Base-by-base conservation (phyloP, 1,139 yeast genomes). In the Taiozyma sp. region DNA sequence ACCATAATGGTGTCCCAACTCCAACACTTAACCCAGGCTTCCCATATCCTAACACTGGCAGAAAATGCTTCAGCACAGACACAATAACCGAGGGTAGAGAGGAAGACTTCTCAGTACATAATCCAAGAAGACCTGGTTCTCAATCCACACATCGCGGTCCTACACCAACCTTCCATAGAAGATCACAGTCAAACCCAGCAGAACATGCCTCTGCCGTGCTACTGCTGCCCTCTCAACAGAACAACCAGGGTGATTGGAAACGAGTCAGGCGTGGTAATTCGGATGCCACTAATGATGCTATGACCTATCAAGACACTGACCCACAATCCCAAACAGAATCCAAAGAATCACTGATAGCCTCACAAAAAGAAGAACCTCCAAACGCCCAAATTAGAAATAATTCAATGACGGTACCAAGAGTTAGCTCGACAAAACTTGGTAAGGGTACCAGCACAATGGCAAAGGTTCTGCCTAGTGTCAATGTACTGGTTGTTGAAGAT, bases 401-500 rank as follows among this genome's bases (percentile, higher is more conserved):
- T 13, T 52, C 45, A 28, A 46, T 13, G 24, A 26, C 42, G 7
- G 19, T 42, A 29, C 52, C 42, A 34, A 24, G 45, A 8, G 34
- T 48, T 6, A 46, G 48, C 42, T 54, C 58, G 4, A 44, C 48
- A 13, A 48, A 44, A 29, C 39, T 50, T 4, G 47, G 42, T 2
- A 47, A 40, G 13, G 55, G 52, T 7, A 46, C 52, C 8, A 47
- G 51, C 35, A 48, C 58, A 4, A 50, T 60, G 58, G 64, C 63
- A 1, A 62, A 61, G 45, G 62, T 72, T 32, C 60, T 72, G 30
- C 97, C 97, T 0, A 88, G 90, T 53, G 85, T 93, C 48, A 88
- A 90, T 41, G 97, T 93, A 4, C 72, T 93, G 50, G 93, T 93
- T 37, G 99, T 95, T 8, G 99, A 93, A 67, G 99, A 93, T 74